phyloP scores from a whole-genome alignment of 2,329 filamentous ascomycete genomes.

The Xylariaceae sp. region DNA sequence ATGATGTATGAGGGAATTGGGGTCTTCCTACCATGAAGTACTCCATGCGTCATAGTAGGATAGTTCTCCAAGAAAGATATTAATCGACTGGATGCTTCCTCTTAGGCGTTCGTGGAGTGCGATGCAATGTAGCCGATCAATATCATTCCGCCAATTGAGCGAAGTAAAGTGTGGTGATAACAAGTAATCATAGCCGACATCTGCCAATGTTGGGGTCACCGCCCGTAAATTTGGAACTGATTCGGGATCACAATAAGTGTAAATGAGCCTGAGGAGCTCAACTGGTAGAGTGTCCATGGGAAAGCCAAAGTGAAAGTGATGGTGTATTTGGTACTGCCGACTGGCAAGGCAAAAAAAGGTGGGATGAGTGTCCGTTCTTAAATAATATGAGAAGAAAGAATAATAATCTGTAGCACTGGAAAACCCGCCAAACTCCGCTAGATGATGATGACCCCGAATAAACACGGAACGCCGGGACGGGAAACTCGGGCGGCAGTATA shows the following conservation, averaged over 20 bases:
- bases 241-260: constrained; percentile 47
- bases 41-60: constrained; percentile 49
- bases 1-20: not conserved
- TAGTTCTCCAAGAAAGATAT: constrained; percentile 54
- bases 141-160: constrained; percentile 54
- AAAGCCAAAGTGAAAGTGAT: constrained; percentile 10
- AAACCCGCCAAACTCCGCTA: constrained; percentile 34
- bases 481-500: constrained; percentile 19
- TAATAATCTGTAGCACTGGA: no score
- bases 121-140: constrained; percentile 52
- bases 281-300: constrained; percentile 46
- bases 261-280: constrained; percentile 53
- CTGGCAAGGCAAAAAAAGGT: constrained; percentile 16
- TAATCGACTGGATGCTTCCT: constrained; percentile 50
- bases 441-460: constrained; percentile 26
- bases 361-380: constrained; percentile 22
- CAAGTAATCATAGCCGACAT: constrained; percentile 52
- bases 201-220: constrained; percentile 46
- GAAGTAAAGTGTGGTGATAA: constrained; percentile 50
- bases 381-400: not conserved
- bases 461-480: constrained; percentile 28
- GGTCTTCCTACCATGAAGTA: constrained; percentile 38
- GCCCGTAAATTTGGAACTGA: constrained; percentile 52
- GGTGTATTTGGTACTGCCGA: constrained; percentile 5
- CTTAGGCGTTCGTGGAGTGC: constrained; percentile 52